Base-by-base conservation (phyloP, 257 asterid genomes). In the Solanum stenotomum region DNA sequence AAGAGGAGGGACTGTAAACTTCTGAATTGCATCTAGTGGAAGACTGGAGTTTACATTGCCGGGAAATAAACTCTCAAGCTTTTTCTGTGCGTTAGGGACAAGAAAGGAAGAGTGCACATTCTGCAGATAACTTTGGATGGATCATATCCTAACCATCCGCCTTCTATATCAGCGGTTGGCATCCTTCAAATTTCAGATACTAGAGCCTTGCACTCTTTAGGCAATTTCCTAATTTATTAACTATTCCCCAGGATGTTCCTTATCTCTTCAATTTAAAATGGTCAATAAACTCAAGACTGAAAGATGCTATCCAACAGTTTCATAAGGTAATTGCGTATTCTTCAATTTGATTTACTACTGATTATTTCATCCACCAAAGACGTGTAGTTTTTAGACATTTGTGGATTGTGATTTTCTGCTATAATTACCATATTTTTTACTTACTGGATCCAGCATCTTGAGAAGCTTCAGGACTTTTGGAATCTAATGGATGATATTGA, bases 391-490 rank as follows among this genome's bases (percentile, higher is more conserved):
- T 29, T 5, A 22, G 23, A 29, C 87, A 75, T 7, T 38, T 85
- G 15, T 18, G 49, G 52, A 61, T 84, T 67, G 59, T 82, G 9
- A 40, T 67, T 40, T 40, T 79, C 40, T 79, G 67, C 23, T 79
- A 8, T 44, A 79, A 8, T 27, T 25, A 44, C 67, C n/a, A 25
- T 25, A 31, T 78, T 11, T 27, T 74, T 38, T 59, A 85, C n/a
- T 68, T 88, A 42, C 86, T 86, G 38, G 87, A 61, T 75, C 12
- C 89, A 96, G 98, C 98, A 95, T 89, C 89, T 96, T 78, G 91
- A 91, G 83, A 92, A 91, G 92, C 94, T 95, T 90, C 97, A 95
- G 87, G 93, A 90, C 11, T 93, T 95, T 87, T 95, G 98, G 98
- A 93, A 92, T 65, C 90, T 91, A 59, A 68, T 95, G 89, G 95